phyloP scores from a whole-genome alignment of 2,329 filamentous ascomycete species.

The Apiospora koreana region DNA sequence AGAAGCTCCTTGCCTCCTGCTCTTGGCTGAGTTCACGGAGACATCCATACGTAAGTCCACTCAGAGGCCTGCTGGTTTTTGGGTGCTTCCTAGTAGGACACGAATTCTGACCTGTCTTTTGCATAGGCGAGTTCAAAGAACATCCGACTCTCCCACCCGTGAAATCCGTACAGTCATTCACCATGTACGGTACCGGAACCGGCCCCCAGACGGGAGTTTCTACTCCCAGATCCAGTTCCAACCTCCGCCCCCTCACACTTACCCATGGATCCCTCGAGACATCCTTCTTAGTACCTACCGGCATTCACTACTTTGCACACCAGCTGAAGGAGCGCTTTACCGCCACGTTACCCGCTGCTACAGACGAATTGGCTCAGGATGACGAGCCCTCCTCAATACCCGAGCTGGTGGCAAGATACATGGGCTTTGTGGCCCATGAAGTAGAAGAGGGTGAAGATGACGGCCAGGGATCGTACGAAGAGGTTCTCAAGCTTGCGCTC shows the following conservation, averaged over 20 bases:
- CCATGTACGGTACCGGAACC: conserved; percentile 83
- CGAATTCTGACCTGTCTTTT: not conserved
- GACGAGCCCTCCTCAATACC: conserved; percentile 96
- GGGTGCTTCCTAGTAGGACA: not conserved
- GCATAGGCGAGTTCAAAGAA: conserved; percentile 19
- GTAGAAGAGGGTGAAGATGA: conserved; percentile 93
- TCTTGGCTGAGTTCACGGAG: conserved; percentile 43
- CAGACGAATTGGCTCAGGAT: conserved; percentile 96
- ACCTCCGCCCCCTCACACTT: conserved; percentile 87
- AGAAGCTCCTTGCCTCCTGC: conserved; percentile 32
- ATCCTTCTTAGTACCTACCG: conserved; percentile 92
- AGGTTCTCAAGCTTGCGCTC: conserved; percentile 87
- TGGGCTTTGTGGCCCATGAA: conserved; percentile 85
- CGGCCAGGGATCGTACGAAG: conserved; percentile 82
- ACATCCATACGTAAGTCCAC: conserved; percentile 21
- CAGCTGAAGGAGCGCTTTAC: conserved; percentile 92
- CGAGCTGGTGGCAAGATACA: conserved; percentile 90
- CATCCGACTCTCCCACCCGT: conserved; percentile 28
- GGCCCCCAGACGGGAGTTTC: conserved; percentile 95
- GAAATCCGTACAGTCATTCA: conserved; percentile 46
- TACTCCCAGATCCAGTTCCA: conserved; percentile 91
- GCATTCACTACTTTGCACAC: conserved; percentile 92
- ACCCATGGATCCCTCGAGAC: conserved; percentile 94
- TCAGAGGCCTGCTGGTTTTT: not conserved
- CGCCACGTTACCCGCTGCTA: conserved; percentile 81